phyloP scores from a whole-genome alignment of 2,329 filamentous ascomycete genomes.

The Botrytis sinoallii region DNA sequence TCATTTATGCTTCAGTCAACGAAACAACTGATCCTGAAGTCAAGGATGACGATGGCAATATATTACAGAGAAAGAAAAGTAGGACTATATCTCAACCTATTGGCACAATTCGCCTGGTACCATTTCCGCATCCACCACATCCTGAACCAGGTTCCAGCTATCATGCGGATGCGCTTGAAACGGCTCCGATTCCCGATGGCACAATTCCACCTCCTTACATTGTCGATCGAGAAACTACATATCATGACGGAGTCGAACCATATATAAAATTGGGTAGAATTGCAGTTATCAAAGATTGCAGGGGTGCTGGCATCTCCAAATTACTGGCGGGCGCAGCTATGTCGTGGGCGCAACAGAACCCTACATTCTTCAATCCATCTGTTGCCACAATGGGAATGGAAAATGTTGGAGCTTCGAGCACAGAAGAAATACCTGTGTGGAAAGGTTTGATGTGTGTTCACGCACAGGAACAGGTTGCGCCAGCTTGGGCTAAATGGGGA shows the following conservation, averaged over 20 bases:
- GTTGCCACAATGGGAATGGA: conserved; percentile 46
- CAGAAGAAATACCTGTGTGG: conserved; percentile 55
- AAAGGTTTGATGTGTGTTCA: conserved; percentile 75
- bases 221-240: conserved; percentile 42
- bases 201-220: conserved; percentile 25
- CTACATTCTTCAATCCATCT: conserved; percentile 48
- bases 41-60: conserved; percentile 44
- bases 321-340: conserved; percentile 66
- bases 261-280: conserved; percentile 82
- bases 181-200: conserved; percentile 1
- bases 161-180: conserved; percentile 27
- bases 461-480: conserved; percentile 66
- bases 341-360: conserved; percentile 62
- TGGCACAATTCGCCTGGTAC: conserved; percentile 54
- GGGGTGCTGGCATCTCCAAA: conserved; percentile 58
- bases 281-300: conserved; percentile 57
- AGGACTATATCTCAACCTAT: conserved; percentile 38
- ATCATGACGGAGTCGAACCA: conserved; percentile 63
- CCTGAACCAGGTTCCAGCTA: conserved; percentile 46
- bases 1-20: conserved; percentile 65
- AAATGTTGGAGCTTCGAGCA: conserved; percentile 41
- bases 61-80: conserved; percentile 45
- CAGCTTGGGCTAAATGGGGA: conserved; percentile 67
- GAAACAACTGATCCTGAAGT: conserved; percentile 44
- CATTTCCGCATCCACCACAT: conserved; percentile 54